Conservation (phyloP, 495 filamentous ascomycete genomes). For the Podospora pseudocomata region DNA sequence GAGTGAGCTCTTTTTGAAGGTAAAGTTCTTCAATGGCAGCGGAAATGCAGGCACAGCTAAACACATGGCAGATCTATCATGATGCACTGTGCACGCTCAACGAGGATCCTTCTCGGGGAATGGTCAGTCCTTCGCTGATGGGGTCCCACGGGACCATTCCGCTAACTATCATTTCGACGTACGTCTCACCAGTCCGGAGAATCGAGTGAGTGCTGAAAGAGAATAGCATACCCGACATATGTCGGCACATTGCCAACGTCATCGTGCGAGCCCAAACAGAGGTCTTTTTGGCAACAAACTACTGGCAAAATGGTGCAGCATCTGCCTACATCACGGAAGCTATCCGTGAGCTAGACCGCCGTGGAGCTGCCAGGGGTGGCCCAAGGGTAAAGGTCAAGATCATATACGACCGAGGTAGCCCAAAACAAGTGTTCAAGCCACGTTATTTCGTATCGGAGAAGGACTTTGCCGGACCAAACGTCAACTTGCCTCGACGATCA, state of each 20-base stretch:
- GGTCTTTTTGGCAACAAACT: conserved; percentile 70
- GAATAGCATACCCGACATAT: conserved; percentile 59
- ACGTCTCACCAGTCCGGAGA: conserved; percentile 18
- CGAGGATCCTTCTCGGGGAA: conserved; percentile 49
- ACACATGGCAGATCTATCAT: conserved; percentile 53
- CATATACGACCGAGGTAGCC: conserved; percentile 68
- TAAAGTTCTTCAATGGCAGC: conserved; percentile 23
- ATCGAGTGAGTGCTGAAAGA: conserved; percentile 5
- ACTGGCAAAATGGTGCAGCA: conserved; percentile 66
- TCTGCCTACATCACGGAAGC: conserved; percentile 64
- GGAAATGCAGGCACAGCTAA: not conserved
- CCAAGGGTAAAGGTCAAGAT: conserved; percentile 63
- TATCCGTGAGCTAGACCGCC: conserved; percentile 61
- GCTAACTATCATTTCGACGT: conserved; percentile 63
- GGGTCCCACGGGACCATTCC: conserved; percentile 64
- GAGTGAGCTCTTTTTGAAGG: conserved; percentile 63
- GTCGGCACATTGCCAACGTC: conserved; percentile 69
- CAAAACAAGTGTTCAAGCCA: conserved; percentile 60
- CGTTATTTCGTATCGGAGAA: conserved; percentile 57
- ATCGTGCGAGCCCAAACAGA: conserved; percentile 70
- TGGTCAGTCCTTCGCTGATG: conserved; percentile 68
- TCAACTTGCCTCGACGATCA: conserved; percentile 55
- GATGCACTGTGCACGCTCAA: conserved; percentile 62
- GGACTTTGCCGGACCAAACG: conserved; percentile 52
- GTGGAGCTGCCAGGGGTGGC: conserved; percentile 56